Evolutionary conservation across 225 moss, liverwort and hornwort species (phyloP), one percentile per base, ranked within the genome.

Genomic region (Physcomitrellopsis africana): DNA sequence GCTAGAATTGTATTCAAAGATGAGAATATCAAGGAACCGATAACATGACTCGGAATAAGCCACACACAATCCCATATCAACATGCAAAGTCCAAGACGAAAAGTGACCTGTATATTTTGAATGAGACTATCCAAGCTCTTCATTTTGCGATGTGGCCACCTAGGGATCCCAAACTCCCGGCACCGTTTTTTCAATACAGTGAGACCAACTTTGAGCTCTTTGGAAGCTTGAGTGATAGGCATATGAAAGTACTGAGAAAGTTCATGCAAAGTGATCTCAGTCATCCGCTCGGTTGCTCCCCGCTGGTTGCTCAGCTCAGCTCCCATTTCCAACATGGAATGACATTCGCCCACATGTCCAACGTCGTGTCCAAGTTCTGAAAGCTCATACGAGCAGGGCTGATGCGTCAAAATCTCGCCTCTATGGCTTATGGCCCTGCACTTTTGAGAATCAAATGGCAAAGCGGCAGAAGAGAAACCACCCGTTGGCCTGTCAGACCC

Each of bases 61-160:
- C 1, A 62, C 56, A 67, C 63, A 56, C 48, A 74, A 64, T 51
- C 20, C 1, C 1, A 57, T 10, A n/a, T n/a, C 22, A 45, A 63
- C 46, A 76, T 68, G 45, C 11, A 44, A 32, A 49, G 18, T 5
- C 29, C 64, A 37, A 47, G 83, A 19, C 62, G 47, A 74, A 56
- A 49, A 24, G 43, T 66, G 52, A 96, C 96, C 92, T 96, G 96
- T 74, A 96, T 96, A 67, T 96, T 96, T 60, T 92, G 96, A 64
- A 96, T 96, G 66, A 96, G 88, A 76, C 96, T 96, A 69, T 96
- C 94, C 18, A 96, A 83, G 76, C 96, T 96, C 84, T 96, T 96
- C 96, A 96, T 96, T 84, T 96, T 96, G 65, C 96, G 91, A 86
- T 96, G 94, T 41, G 96, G 96, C 96, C 96, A 96, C 62, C 96